Percentiles rank a stretch among this genome's conserved stretches.
Conservation (phyloP, 768 basidiomycete genomes). For the Leccinum variicolor region DNA sequence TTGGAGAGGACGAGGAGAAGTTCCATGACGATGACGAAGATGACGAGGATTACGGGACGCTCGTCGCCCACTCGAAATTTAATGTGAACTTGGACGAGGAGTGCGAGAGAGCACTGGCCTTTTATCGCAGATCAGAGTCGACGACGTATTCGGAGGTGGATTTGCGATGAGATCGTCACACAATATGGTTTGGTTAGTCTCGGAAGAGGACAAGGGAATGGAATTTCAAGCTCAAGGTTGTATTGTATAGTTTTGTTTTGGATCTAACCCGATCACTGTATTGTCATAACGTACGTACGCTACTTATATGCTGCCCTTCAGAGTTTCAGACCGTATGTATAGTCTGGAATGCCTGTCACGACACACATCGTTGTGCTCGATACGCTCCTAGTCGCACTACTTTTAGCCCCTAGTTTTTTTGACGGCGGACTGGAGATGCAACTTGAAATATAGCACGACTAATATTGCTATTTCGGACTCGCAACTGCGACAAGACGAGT, state of each 20-base stretch:
- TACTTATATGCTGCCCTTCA: slow-evolving; percentile 4
- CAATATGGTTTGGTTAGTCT: not conserved
- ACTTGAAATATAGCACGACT: too few relatives aligned
- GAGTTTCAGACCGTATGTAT: not conserved
- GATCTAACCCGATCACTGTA: slow-evolving; percentile 17
- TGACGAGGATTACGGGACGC: slow-evolving; percentile 28
- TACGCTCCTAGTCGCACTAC: too few relatives aligned
- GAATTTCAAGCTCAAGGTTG: not conserved
- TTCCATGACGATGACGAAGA: slow-evolving; percentile 17
- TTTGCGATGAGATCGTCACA: not conserved
- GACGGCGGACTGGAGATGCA: too few relatives aligned
- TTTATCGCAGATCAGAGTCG: slow-evolving; percentile 17
- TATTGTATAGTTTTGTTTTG: slow-evolving; percentile 19
- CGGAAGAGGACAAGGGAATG: not conserved
- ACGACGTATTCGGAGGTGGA: not conserved
- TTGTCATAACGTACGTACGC: slow-evolving; percentile 2
- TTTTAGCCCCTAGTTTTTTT: too few relatives aligned
- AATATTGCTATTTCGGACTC: too few relatives aligned
- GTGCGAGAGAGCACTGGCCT: slow-evolving; percentile 24
- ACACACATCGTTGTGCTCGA: too few relatives aligned
- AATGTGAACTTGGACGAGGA: slow-evolving; percentile 22
- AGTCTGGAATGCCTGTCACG: not conserved
- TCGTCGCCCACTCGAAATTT: slow-evolving; percentile 16
- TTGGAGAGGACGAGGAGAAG: slow-evolving; percentile 14
- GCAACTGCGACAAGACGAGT: too few relatives aligned